These are phyloP conservation scores for Dalbergia cultrata DNA, from an alignment of 306 rosid genomes.

Conservation along the genomic window DNA sequence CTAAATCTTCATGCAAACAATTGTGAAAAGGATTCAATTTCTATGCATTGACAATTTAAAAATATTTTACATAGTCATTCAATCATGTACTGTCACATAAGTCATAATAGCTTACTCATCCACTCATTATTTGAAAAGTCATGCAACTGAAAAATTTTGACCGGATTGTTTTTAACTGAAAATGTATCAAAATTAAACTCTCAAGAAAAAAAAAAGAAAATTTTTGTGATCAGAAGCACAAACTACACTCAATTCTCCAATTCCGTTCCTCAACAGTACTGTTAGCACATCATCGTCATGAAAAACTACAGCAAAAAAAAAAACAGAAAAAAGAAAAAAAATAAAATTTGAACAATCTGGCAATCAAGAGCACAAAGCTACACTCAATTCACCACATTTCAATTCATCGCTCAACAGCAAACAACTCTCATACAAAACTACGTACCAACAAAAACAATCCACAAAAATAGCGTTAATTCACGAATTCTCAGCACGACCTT, in stretches of 20 bases:
- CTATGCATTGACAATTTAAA: no score
- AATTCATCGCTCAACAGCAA: background rate
- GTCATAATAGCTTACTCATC: no score
- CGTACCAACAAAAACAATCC: background rate
- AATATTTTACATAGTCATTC: no score
- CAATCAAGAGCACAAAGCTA: conserved; percentile 24
- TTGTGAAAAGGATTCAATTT: background rate
- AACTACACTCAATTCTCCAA: conserved; percentile 11
- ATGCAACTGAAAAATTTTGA: no score
- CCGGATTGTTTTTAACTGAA: no score
- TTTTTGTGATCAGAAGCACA: conserved; percentile 4
- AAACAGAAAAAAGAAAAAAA: background rate
- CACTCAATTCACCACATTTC: background rate
- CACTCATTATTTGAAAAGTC: no score
- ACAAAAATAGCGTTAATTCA: background rate
- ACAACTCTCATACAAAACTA: conserved; percentile 2
- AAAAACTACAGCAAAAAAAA: background rate
- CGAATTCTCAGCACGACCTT: conserved; percentile 17
- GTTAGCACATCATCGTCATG: background rate
- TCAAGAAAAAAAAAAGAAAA: conserved; percentile 2
- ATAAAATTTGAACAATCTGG: background rate
- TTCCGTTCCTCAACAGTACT: background rate
- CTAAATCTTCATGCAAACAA: background rate
- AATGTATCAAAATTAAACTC: no score
- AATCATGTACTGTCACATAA: no score